These are phyloP conservation scores for Acanthamoeba triangularis DNA, from an alignment of 208 protist species.

Conservation along the genomic window DNA sequence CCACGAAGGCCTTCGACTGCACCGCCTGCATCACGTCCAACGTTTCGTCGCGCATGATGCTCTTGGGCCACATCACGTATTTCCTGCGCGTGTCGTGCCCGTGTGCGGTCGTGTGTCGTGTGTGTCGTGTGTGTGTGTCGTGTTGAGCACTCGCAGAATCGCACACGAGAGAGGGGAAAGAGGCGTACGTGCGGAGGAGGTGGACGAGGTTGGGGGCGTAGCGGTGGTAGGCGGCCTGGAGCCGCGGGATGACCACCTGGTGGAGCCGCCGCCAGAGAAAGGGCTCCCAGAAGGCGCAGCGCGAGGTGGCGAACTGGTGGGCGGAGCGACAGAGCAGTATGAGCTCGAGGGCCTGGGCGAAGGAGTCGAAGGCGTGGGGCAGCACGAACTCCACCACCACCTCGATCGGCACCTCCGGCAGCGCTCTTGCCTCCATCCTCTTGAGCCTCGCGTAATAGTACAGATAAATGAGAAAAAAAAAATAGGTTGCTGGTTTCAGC, in stretches of 20 bases:
- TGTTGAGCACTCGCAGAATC: background rate
- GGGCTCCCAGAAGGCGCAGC: slow-evolving; percentile 1
- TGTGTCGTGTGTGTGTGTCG: too few relatives aligned
- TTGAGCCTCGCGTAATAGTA: too few relatives aligned
- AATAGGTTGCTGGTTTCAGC: too few relatives aligned
- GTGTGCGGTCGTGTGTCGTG: too few relatives aligned
- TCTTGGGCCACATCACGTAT: background rate
- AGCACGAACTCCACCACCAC: slow-evolving; percentile 15
- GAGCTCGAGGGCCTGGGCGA: background rate
- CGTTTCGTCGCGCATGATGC: background rate
- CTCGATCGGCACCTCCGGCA: background rate
- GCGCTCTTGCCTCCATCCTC: background rate
- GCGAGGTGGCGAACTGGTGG: background rate
- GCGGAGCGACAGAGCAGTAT: background rate
- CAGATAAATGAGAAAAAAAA: background rate
- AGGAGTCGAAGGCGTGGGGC: slow-evolving; percentile 12
- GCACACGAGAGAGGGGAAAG: background rate
- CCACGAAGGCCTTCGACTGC: background rate
- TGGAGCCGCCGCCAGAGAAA: background rate
- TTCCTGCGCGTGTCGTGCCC: background rate
- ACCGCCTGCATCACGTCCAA: background rate
- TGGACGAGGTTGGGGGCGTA: background rate
- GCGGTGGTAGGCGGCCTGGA: background rate
- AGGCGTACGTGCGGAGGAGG: background rate
- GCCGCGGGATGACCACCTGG: background rate